Base-by-base conservation (phyloP, 176 grass and related monocot species). In the Thinopyrum elongatum region DNA sequence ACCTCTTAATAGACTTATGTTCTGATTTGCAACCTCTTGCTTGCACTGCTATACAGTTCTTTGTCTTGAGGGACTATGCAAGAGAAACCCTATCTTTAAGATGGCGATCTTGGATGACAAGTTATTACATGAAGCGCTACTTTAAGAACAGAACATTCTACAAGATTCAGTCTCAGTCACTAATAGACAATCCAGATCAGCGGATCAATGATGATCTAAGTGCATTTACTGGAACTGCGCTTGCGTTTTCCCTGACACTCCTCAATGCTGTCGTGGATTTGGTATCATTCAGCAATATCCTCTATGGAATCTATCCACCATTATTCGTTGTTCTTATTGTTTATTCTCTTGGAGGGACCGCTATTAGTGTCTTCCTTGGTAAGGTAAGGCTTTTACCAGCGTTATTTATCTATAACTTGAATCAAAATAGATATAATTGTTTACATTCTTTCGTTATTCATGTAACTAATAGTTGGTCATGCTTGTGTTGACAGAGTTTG, bases 71-170 rank as follows among this genome's bases (percentile, higher is more conserved):
- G 88, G 93, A 98, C 75, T 98, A 98, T 87, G 93, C 96, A 76
- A 94, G 87, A 80, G 96, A 98, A 91, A 94, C 91, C 27, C 96
- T 98, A 85, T 98, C 96, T 65, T 91, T 98, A 64, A 90, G 96
- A 92, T 98, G 96, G 93, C 84, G 96, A 80, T 98, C 92, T 80
- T 98, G 96, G 96, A 98, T 95, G 96, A 98, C 96, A 17, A 88
- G 88, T 82, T 95, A 95, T 78, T 98, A 98, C 86, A 98, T 98
- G 96, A 83, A 95, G 73, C 81, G 93, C 83, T 98, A 98, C 86
- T 95, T 98, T 82, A 79, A 89, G 30, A 95, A 95, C 82, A 88
- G 74, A 81, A 95, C 90, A 19, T 98, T 98, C 65, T 98, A 98
- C 47, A 95, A 90, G 83, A 98, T 98, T 78, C 93, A 98, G 65